These are phyloP conservation scores for Pascua sp. DNA, from an alignment of 1,284 basidiomycete species.

Conservation along the genomic window DNA sequence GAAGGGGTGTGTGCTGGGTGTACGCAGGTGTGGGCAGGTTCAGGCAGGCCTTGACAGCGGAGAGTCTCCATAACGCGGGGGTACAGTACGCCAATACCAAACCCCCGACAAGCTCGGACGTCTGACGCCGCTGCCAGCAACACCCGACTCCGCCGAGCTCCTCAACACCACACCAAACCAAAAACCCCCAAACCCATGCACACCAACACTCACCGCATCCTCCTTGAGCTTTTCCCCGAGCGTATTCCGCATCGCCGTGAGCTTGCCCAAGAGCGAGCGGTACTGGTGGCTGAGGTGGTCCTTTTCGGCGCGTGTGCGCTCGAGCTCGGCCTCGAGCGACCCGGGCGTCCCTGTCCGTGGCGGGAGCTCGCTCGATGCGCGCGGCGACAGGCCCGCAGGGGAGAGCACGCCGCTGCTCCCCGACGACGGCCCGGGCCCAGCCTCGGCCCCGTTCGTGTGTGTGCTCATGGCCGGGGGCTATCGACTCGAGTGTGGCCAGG, in stretches of 20 bases:
- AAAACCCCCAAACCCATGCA: neutral
- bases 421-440: constrained; percentile 9
- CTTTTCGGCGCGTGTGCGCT: constrained; percentile 64
- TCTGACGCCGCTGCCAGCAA: neutral
- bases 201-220: constrained; percentile 67
- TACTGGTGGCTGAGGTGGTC: constrained; percentile 81
- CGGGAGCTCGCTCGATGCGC: constrained; percentile 12
- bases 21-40: too few species aligned
- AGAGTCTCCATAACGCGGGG: too few species aligned
- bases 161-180: neutral
- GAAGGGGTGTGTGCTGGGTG: too few species aligned
- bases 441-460: constrained; percentile 3
- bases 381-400: constrained; percentile 5
- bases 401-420: constrained; percentile 6
- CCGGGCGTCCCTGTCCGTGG: neutral
- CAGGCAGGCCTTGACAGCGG: too few species aligned
- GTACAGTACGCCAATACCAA: too few species aligned
- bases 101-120: too few species aligned
- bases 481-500: too few species aligned
- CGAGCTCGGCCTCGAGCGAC: constrained; percentile 47
- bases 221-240: constrained; percentile 92
- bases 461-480: neutral
- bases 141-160: neutral
- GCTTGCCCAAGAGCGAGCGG: constrained; percentile 75
- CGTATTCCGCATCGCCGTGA: constrained; percentile 88